Conservation (phyloP, 768 basidiomycete genomes). For the Nidula microcarpa region DNA sequence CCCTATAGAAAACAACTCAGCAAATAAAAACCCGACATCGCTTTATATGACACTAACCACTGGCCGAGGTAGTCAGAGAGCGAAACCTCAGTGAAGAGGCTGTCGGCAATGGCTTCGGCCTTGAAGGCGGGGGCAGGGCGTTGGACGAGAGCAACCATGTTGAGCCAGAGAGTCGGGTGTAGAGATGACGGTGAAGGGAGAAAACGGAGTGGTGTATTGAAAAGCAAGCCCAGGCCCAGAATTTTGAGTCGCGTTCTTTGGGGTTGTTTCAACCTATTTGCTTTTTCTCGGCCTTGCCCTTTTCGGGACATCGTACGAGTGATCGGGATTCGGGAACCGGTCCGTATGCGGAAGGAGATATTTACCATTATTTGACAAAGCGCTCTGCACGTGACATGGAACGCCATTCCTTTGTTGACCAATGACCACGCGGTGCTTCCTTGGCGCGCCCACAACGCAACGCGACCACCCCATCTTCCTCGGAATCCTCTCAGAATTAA, state of each 20-base stretch:
- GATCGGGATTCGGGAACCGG: background rate
- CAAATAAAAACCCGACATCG: background rate
- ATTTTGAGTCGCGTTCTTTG: conserved; percentile 20
- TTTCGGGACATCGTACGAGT: background rate
- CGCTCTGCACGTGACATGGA: too few species aligned
- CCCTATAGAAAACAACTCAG: conserved; percentile 42
- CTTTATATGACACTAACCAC: conserved; percentile 52
- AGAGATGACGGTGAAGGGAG: conserved; percentile 1
- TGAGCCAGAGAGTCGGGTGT: background rate
- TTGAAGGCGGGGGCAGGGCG: conserved; percentile 80
- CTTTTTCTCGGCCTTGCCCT: background rate
- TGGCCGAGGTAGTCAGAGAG: conserved; percentile 70
- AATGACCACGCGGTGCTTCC: too few species aligned
- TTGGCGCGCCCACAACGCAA: too few species aligned
- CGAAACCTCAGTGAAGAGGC: conserved; percentile 76
- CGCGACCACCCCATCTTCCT: too few species aligned
- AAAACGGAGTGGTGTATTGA: background rate
- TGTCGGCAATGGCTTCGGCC: conserved; percentile 70
- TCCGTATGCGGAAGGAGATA: too few species aligned
- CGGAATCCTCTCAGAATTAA: too few species aligned
- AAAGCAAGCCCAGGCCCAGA: conserved; percentile 2
- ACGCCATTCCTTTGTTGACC: too few species aligned
- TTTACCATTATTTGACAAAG: too few species aligned
- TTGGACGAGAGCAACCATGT: conserved; percentile 68
- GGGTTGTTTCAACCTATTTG: conserved; percentile 14